Evolutionary conservation across 768 basidiomycete species (phyloP), one percentile per base, ranked within the genome.

Genomic region (Mycena belliarum): DNA sequence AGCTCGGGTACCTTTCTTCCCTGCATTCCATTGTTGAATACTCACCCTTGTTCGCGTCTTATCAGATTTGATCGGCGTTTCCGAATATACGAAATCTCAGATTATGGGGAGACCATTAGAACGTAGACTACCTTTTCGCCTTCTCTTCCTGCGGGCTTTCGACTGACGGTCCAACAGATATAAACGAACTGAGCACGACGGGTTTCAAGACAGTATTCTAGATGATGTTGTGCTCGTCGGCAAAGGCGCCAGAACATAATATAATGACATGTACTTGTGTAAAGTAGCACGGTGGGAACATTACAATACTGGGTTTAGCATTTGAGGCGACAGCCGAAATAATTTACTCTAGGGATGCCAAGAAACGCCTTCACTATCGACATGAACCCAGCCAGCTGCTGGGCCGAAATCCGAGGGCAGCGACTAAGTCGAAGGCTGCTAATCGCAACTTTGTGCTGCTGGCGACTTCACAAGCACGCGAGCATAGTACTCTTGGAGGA

Each of bases 21-120:
- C 9, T 50, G 43, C 9, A 37, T 12, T n/a, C 24, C 38, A 14
- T 52, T 51, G 65, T 32, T 12, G 7, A 21, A 68, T 33, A 49
- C 48, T 33, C 35, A 41, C 55, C n/a, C n/a, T n/a, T n/a, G n/a
- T n/a, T n/a, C 38, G 32, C 49, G 29, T 6, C 29, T n/a, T 61
- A 41, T 29, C 49, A 89, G 89, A 15, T 97, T 98, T 69, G 92
- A 97, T 71, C 85, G 95, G 18, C 82, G 96, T 40, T 94, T 96
- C 80, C 80, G 96, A 9, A 76, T 98, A 43, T 98, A 88, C 71
- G 85, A 93, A 24, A 80, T 98, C 49, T 89, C 87, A 18, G 86
- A 93, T 60, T 98, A 82, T 65, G 96, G 96, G 43, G 96, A 98
- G 79, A 95, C 85, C 7, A 92, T 98, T 68, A 77, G 80, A 69